Evolutionary conservation across 2,329 filamentous ascomycete genomes (phyloP).

Genomic region (Apiospora aurea): DNA sequence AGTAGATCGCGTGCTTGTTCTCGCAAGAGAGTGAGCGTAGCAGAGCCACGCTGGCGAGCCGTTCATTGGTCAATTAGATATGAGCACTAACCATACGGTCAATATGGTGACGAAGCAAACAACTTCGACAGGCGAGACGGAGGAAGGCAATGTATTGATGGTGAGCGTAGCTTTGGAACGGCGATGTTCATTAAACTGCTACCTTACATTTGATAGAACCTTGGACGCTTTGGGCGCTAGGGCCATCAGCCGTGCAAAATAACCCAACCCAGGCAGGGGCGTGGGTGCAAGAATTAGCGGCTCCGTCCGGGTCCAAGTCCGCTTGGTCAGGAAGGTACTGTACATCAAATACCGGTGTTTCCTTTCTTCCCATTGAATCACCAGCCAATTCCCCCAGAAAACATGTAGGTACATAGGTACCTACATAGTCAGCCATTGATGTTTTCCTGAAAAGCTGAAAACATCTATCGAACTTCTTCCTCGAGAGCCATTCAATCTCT

Average conservation of each 20-base stretch:
- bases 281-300: conserved; percentile 9
- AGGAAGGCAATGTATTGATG: background rate
- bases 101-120: background rate
- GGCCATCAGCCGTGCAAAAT: background rate
- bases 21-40: conserved; percentile 20
- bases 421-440: background rate
- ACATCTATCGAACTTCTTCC: background rate
- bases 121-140: background rate
- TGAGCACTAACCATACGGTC: background rate
- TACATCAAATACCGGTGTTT: too few relatives aligned
- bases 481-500: background rate
- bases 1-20: background rate
- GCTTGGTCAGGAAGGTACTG: too few relatives aligned
- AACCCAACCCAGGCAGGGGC: conserved; percentile 1
- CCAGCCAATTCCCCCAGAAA: background rate
- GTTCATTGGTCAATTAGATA: background rate
- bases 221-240: background rate
- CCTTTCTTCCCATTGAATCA: too few relatives aligned
- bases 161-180: background rate
- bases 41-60: background rate
- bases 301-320: background rate
- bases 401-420: background rate
- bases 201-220: too few relatives aligned
- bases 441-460: background rate
- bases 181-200: background rate